Evolutionary conservation across 345 rosid species (phyloP), one percentile per base, ranked within the genome.

Genomic region (Murraya koenigii): DNA sequence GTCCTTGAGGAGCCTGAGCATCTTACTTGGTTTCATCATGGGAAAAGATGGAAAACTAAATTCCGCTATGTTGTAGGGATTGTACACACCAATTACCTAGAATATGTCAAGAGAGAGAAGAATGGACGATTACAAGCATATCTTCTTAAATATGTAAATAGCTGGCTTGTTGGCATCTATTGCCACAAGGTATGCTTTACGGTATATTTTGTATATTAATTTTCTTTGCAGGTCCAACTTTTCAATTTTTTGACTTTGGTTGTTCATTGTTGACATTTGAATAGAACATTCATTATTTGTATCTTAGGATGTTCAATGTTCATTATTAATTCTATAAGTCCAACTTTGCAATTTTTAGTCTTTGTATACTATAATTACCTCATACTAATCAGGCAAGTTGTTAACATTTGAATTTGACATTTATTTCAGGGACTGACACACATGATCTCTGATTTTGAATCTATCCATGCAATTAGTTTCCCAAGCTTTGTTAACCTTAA

Each of bases 1-100:
- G 94, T 96, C 82, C 97, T 96, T n/a, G 98, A 96, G 82, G 99
- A 94, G 86, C 99, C 98, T 11, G 98, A 96, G 83, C 98, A 96
- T 85, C 97, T 96, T 55, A 96, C 99, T 6, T 96, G 99, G 99
- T 96, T 89, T 82, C 99, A 96, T 84, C 99, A 96, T 79, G 98
- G 99, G 59, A 91, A 89, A 81, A 90, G 89, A 79, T 96, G 99
- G 99, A 96, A 94, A 85, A 80, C 63, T 22, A 93, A 92, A 82
- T 94, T 96, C 84, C 83, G 87, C 75, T 84, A 84, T 68, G 98
- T 92, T 70, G 79, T 92, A 61, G 99, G 98, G 60, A 82, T 94
- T 41, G 77, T 96, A 39, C 98, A 96, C 81, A 96, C 99, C 68
- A 96, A 96, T 87, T 96, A 96, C 80, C 73, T 96, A 89, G 98